Base-by-base conservation (phyloP, 164 flowering plant genomes). In the Macadamia integrifolia region DNA sequence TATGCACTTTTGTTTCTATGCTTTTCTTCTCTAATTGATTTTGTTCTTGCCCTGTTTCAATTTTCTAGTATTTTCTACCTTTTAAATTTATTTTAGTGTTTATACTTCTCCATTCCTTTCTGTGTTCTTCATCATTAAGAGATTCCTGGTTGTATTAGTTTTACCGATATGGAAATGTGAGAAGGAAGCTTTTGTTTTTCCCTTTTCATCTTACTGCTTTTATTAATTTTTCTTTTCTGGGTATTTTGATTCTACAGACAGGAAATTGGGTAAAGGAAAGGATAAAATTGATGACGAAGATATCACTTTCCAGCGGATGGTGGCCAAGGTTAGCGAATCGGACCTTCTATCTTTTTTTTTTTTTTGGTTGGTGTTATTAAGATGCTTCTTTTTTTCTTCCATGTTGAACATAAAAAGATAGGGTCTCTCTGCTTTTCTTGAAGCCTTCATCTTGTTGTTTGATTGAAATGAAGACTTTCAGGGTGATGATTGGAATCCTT, bases 291-390 rank as follows among this genome's bases (percentile, higher is more conserved):
- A 94, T 61, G 99, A 92, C 60, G 99, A 94, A 79, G 97, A 92
- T 65, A 70, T 90, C 71, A 90, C 99, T 32, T 94, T 94, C 78
- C 99, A 94, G 60, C 91, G 97, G 32, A 94, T 94, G 99, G 97
- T 94, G 64, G 91, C 99, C 35, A 94, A 94, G 97, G 98, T 94
- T 90, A 87, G 93, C 79, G 77, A 80, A 69, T 82, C 80, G 71
- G 76, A 72, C 79, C 71, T 63, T 58, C 66, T 75, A 35, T 57
- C 13, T 59, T 17, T 9, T 53, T 32, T 65, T 65, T 50, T 10
- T 8, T 15, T 58, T 9, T 11, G 50, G 12, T 3, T 8, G 1
- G 9, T 46, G 7, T 46, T 46, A 46, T 23, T 23, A 46, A 3
- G 12, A 46, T 46, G 40, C 50, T 46, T 46, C 50, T 46, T 46